Percentiles rank a stretch among this genome's conserved stretches.
Evolutionary conservation across 2,329 filamentous ascomycete species (phyloP).

Genomic region (Conoideocrella luteorostrata): DNA sequence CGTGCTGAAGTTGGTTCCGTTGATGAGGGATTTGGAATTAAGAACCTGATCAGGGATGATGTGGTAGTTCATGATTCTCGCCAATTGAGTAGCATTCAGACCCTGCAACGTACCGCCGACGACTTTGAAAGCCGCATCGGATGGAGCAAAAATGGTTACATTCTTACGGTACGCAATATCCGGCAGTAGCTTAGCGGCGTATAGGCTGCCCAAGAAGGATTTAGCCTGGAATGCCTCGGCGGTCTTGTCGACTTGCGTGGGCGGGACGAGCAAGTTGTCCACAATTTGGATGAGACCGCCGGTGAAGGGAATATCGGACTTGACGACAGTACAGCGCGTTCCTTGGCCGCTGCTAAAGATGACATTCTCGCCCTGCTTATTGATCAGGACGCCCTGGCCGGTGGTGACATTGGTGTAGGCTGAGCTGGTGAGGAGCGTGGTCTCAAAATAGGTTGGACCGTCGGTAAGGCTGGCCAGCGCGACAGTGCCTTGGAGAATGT

Average conservation of each 20-base stretch:
- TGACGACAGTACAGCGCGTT: slow-evolving; percentile 33
- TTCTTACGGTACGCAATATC: slow-evolving; percentile 34
- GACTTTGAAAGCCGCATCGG: slow-evolving; percentile 51
- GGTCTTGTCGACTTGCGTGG: slow-evolving; percentile 41
- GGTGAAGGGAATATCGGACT: slow-evolving; percentile 39
- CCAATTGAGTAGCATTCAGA: slow-evolving; percentile 40
- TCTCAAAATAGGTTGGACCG: slow-evolving; percentile 32
- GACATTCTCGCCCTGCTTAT: slow-evolving; percentile 35
- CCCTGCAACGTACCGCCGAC: slow-evolving; percentile 47
- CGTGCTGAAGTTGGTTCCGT: slow-evolving; percentile 24
- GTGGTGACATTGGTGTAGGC: slow-evolving; percentile 42
- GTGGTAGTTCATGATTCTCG: slow-evolving; percentile 56
- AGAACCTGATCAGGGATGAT: slow-evolving; percentile 49
- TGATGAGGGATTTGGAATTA: slow-evolving; percentile 39
- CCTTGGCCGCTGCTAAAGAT: slow-evolving; percentile 46
- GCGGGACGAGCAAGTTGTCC: slow-evolving; percentile 45
- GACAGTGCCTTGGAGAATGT: slow-evolving; percentile 50
- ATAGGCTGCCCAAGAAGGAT: slow-evolving; percentile 31
- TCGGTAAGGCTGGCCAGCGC: slow-evolving; percentile 27
- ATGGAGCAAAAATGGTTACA: slow-evolving; percentile 60
- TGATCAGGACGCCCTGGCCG: slow-evolving; percentile 42
- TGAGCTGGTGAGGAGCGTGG: slow-evolving; percentile 35
- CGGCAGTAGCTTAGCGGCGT: slow-evolving; percentile 26
- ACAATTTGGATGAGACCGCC: slow-evolving; percentile 47
- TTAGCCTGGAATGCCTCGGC: slow-evolving; percentile 39